Evolutionary conservation across 768 basidiomycete species (phyloP).

Genomic region (Lentinula detonsa): DNA sequence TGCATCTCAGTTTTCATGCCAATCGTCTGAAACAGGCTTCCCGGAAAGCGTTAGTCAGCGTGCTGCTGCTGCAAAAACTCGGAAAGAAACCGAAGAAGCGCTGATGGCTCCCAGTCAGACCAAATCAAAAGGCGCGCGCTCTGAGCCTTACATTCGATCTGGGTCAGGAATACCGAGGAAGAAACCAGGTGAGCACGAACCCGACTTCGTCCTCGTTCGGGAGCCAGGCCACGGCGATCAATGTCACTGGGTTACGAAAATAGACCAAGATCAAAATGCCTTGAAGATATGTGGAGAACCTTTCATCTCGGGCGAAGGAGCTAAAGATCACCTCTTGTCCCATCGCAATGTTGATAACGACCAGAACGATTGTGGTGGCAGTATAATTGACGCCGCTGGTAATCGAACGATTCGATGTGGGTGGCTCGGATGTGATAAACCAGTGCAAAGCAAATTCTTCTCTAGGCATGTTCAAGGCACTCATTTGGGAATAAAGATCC

Average conservation of each 20-base stretch:
- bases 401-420: not conserved
- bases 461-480: not conserved
- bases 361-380: not conserved
- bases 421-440: not conserved
- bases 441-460: not conserved
- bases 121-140: not conserved
- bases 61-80: not conserved
- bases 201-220: not conserved
- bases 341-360: not conserved
- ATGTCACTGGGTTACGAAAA: not conserved
- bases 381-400: not conserved
- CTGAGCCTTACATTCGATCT: not conserved
- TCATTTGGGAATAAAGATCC: not conserved
- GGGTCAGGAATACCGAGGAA: not conserved
- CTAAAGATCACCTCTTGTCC: not conserved
- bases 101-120: not conserved
- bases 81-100: not conserved
- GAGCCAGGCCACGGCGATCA: not conserved
- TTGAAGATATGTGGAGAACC: not conserved
- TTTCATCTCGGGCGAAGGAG: not conserved
- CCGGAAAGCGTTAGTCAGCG: not conserved
- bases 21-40: too few relatives aligned
- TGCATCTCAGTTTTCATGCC: not conserved
- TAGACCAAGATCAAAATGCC: not conserved
- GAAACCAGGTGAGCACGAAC: not conserved